Conservation (phyloP, 495 filamentous ascomycete species). For the Annulohypoxylon bovei region DNA sequence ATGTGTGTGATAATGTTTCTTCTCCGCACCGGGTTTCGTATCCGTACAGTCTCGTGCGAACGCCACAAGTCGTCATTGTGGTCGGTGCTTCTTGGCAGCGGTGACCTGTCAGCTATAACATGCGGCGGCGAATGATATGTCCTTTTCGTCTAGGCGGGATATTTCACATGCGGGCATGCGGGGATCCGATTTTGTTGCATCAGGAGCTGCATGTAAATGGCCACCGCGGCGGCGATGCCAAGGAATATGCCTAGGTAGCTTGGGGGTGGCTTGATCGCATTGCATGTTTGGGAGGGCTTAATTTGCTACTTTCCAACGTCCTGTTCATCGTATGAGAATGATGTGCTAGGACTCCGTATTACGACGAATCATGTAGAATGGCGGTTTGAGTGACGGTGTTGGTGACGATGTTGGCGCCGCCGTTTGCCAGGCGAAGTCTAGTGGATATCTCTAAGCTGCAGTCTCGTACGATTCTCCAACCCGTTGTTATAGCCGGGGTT, state of each 20-base stretch:
- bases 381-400: background rate
- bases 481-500: slow-evolving; percentile 20
- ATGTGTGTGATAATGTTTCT: background rate
- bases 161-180: slow-evolving; percentile 6
- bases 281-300: slow-evolving; percentile 8
- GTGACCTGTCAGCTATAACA: background rate
- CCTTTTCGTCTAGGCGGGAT: background rate
- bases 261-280: slow-evolving; percentile 15
- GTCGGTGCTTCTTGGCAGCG: background rate
- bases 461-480: slow-evolving; percentile 38
- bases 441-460: slow-evolving; percentile 7
- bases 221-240: slow-evolving; percentile 24
- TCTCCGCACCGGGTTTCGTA: background rate
- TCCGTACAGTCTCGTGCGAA: background rate
- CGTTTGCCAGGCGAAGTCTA: slow-evolving; percentile 6
- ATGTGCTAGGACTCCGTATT: background rate
- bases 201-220: slow-evolving; percentile 16
- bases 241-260: slow-evolving; percentile 6
- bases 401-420: background rate
- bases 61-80: background rate
- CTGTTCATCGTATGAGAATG: background rate
- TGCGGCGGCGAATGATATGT: slow-evolving; percentile 1
- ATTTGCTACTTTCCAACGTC: slow-evolving; percentile 5
- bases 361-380: slow-evolving; percentile 4
- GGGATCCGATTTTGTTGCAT: background rate